phyloP scores from a whole-genome alignment of 2,329 filamentous ascomycete genomes.

The Ophiosphaerella narmari region DNA sequence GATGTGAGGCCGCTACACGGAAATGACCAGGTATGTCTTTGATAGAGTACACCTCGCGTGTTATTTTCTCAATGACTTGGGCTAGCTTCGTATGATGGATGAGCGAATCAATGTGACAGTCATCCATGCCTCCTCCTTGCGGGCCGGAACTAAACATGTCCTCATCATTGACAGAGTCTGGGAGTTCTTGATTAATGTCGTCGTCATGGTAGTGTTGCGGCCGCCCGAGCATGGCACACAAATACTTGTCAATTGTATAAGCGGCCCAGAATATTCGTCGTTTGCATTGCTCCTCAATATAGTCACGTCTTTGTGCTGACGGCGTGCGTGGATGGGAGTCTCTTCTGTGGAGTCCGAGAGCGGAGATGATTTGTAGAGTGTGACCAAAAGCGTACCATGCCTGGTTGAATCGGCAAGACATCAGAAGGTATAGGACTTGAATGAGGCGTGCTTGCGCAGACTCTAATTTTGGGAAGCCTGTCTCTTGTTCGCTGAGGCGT shows the following conservation, averaged over 20 bases:
- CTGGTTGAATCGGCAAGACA: slow-evolving; percentile 62
- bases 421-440: slow-evolving; percentile 62
- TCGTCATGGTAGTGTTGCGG: slow-evolving; percentile 65
- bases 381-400: slow-evolving; percentile 65
- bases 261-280: slow-evolving; percentile 66
- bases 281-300: slow-evolving; percentile 56
- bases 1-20: slow-evolving; percentile 46
- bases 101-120: slow-evolving; percentile 57
- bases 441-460: slow-evolving; percentile 61
- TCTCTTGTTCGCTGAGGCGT: slow-evolving; percentile 51
- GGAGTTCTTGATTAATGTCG: slow-evolving; percentile 65
- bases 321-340: slow-evolving; percentile 34
- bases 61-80: slow-evolving; percentile 36
- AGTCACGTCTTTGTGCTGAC: slow-evolving; percentile 35
- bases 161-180: slow-evolving; percentile 61
- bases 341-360: slow-evolving; percentile 49
- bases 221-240: slow-evolving; percentile 64
- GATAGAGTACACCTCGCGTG: slow-evolving; percentile 39
- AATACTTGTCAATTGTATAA: slow-evolving; percentile 65
- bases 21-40: slow-evolving; percentile 40
- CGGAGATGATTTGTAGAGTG: slow-evolving; percentile 57
- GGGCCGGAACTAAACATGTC: slow-evolving; percentile 56
- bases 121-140: slow-evolving; percentile 31
- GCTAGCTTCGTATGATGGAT: slow-evolving; percentile 53
- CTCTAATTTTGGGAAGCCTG: slow-evolving; percentile 58